These are phyloP conservation scores for Termitomyces sp. DNA, from an alignment of 768 basidiomycete species.

Conservation along the genomic window DNA sequence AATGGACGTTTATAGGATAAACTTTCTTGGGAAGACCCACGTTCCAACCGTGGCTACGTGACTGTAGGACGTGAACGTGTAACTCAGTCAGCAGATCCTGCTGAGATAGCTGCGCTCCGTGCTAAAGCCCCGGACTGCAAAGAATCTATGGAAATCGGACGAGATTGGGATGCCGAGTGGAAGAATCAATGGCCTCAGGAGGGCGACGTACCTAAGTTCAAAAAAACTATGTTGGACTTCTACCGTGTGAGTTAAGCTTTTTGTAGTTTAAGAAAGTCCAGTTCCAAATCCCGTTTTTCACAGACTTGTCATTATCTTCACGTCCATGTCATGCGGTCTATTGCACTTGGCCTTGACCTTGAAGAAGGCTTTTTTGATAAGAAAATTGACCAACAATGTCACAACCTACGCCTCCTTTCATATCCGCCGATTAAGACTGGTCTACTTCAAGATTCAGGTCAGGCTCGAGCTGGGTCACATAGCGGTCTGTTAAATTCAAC, in stretches of 20 bases:
- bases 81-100: slow-evolving; percentile 63
- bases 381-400: slow-evolving; percentile 70
- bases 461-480: slow-evolving; percentile 80
- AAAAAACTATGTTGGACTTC: slow-evolving; percentile 69
- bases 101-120: slow-evolving; percentile 73
- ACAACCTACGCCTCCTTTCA: slow-evolving; percentile 75
- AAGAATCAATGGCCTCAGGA: slow-evolving; percentile 79
- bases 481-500: slow-evolving; percentile 41
- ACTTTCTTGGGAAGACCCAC: slow-evolving; percentile 81
- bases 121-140: slow-evolving; percentile 75
- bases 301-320: slow-evolving; percentile 77
- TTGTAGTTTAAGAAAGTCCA: neutral
- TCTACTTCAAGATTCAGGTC: slow-evolving; percentile 55
- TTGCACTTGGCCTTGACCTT: slow-evolving; percentile 75
- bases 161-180: slow-evolving; percentile 75
- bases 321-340: slow-evolving; percentile 73
- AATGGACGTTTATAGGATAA: slow-evolving; percentile 32
- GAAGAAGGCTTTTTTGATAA: slow-evolving; percentile 72
- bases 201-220: slow-evolving; percentile 58
- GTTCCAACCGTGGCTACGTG: slow-evolving; percentile 84
- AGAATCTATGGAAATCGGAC: slow-evolving; percentile 87
- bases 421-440: slow-evolving; percentile 72
- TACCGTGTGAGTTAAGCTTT: slow-evolving; percentile 44
- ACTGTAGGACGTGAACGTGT: slow-evolving; percentile 77
- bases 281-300: neutral